Evolutionary conservation across 83 land plant genomes (phyloP).

Genomic region (Picea abies): DNA sequence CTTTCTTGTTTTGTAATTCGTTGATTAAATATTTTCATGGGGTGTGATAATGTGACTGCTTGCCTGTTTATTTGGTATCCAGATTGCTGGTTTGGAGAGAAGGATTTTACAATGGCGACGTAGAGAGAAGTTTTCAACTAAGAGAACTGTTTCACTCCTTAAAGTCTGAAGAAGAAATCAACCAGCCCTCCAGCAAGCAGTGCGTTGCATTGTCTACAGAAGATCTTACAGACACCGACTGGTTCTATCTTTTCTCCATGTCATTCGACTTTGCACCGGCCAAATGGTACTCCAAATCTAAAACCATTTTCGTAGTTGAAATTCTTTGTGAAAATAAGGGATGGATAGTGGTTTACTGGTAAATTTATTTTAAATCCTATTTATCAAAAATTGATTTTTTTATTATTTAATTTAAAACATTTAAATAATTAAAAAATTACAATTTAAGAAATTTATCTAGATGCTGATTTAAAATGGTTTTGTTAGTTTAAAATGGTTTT

Average conservation of each 20-base stretch:
- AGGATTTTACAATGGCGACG: conserved; percentile 40
- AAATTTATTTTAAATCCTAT: neutral
- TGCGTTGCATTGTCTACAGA: conserved; percentile 75
- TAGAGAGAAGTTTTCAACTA: conserved; percentile 67
- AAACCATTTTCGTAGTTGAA: neutral
- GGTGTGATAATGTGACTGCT: conserved; percentile 6
- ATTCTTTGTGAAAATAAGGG: neutral
- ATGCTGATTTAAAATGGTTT: no score
- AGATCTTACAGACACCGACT: conserved; percentile 83
- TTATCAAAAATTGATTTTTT: no score
- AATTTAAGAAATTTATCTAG: no score
- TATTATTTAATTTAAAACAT: no score
- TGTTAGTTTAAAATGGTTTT: no score
- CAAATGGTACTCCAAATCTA: conserved; percentile 46
- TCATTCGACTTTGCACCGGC: conserved; percentile 67
- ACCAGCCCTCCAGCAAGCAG: conserved; percentile 46
- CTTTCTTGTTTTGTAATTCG: no score
- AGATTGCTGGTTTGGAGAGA: conserved; percentile 35
- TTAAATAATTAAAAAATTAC: no score
- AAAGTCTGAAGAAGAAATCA: conserved; percentile 38
- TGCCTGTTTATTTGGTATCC: neutral
- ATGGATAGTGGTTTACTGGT: neutral
- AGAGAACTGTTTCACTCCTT: conserved; percentile 62
- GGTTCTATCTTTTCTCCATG: conserved; percentile 90
- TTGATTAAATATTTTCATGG: neutral